Evolutionary conservation across 2,329 filamentous ascomycete species (phyloP), one percentile per base, ranked within the genome.

Genomic region (Lasiodiplodia gonubiensis): DNA sequence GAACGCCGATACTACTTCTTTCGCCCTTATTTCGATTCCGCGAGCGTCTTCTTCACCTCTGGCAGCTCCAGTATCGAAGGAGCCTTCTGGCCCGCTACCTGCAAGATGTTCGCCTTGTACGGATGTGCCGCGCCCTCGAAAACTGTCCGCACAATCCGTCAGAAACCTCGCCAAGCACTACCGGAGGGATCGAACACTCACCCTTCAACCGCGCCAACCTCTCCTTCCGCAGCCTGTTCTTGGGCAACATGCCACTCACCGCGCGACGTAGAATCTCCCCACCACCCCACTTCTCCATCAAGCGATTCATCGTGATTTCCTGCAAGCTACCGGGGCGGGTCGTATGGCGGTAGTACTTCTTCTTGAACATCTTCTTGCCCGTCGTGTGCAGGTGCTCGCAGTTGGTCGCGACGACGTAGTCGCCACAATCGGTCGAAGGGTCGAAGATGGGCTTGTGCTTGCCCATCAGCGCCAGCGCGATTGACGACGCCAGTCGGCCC

Each of bases 381-480:
- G 95, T 98, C 1, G 89, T 90, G 82, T 94, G 89, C 60, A 99
- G 85, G 57, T 94, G 89, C 49, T 91, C 87, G 84, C 95, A 98
- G 79, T 93, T 90, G 46, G 92, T 92, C 63, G 95, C 94, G 0
- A 99, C 94, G 14, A 99, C 94, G 80, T 99, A 99, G 88, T 99
- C 95, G 73, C 95, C 95, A 86, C 95, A 98, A 85, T 99, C 95
- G 69, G 94, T 97, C 25, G 93, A 97, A 1, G 95, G 95, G 82
- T 98, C 92, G 83, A 89, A 99, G 80, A 95, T 97, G 25, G 95
- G 95, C 83, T 99, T 99, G 86, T 99, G 91, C 86, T 99, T 99
- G 82, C 95, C 95, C 94, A 98, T 97, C 64, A 97, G 88, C 69
- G 92, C 85, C 65, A 90, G 85, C 70, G 94, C 94, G 79, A 97